A percentile compares a stretch with the other conserved stretches of the same genome.
Conservation (phyloP, 495 filamentous ascomycete species). For the Lasiosphaeria hispida region DNA sequence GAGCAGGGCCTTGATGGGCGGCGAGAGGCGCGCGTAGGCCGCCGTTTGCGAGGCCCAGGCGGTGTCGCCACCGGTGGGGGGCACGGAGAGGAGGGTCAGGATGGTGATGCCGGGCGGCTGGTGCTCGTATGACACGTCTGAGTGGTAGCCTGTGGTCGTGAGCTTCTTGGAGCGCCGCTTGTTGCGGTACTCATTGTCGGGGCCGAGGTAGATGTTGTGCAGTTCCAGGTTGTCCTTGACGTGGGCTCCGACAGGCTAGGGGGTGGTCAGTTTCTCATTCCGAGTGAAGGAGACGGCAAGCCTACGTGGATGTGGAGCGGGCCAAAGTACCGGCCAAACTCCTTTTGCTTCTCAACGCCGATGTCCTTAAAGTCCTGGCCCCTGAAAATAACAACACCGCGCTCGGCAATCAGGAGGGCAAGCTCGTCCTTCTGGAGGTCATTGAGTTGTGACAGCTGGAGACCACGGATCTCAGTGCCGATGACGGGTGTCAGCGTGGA, state of each 20-base stretch:
- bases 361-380: constrained; percentile 66
- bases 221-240: constrained; percentile 44
- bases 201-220: constrained; percentile 50
- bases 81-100: constrained; percentile 66
- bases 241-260: constrained; percentile 43
- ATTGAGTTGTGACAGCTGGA: constrained; percentile 64
- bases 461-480: constrained; percentile 69
- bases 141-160: constrained; percentile 44
- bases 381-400: constrained; percentile 74
- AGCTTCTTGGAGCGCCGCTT: constrained; percentile 45
- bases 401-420: constrained; percentile 65
- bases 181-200: constrained; percentile 43
- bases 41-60: constrained; percentile 72
- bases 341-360: constrained; percentile 57
- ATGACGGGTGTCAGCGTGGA: constrained; percentile 67
- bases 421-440: constrained; percentile 73
- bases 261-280: not conserved
- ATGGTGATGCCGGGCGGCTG: constrained; percentile 78
- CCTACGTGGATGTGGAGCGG: constrained; percentile 60
- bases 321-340: constrained; percentile 65
- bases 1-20: constrained; percentile 66
- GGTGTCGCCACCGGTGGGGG: constrained; percentile 73
- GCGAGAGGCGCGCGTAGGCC: constrained; percentile 68
- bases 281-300: not conserved
- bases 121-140: constrained; percentile 66